Evolutionary conservation across 2,329 filamentous ascomycete species (phyloP).

Genomic region (Claviceps cyperi): DNA sequence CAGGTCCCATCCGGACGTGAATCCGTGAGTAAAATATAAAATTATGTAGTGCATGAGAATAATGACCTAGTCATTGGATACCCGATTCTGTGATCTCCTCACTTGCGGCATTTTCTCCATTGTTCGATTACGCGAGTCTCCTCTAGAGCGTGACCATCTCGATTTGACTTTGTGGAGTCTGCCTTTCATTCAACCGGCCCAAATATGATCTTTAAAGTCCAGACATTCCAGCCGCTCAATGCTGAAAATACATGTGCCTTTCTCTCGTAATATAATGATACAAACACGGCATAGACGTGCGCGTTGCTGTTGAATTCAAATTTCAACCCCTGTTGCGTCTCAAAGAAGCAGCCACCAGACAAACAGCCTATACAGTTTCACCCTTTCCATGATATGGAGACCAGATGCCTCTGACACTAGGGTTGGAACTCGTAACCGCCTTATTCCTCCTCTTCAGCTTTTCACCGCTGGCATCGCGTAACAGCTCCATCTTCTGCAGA

Average conservation of each 20-base stretch:
- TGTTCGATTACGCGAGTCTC: not conserved
- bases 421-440: conserved; percentile 48
- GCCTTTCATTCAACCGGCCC: not conserved
- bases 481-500: conserved; percentile 58
- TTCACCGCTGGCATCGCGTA: conserved; percentile 63
- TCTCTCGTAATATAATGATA: conserved; percentile 14
- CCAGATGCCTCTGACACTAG: conserved; percentile 56
- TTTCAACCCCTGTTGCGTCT: not conserved
- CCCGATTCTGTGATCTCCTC: not conserved
- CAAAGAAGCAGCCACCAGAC: not conserved
- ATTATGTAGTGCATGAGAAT: not conserved
- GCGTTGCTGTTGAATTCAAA: conserved; percentile 3
- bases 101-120: not conserved
- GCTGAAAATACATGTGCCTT: conserved; percentile 10
- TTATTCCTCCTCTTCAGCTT: conserved; percentile 52
- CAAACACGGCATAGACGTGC: conserved; percentile 9
- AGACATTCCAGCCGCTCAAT: conserved; percentile 16
- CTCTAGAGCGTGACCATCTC: not conserved
- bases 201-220: not conserved
- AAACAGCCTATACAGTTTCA: conserved; percentile 30
- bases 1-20: not conserved
- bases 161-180: not conserved
- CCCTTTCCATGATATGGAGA: conserved; percentile 53
- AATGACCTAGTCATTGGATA: not conserved
- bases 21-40: not conserved